Evolutionary conservation across 208 protist genomes (phyloP).

Genomic region (Hexamita inflata): DNA sequence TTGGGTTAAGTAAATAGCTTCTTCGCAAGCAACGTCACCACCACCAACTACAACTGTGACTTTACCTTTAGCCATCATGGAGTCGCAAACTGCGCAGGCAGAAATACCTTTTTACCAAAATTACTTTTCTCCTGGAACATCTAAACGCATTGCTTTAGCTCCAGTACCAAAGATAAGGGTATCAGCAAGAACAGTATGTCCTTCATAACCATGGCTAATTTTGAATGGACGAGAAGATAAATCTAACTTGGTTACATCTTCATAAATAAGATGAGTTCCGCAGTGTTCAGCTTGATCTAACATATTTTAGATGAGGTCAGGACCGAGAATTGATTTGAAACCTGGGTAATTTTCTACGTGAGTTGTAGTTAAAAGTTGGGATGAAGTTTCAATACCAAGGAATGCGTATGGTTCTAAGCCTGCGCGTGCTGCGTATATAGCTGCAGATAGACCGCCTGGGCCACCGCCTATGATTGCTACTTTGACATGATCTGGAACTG

Average conservation of each 20-base stretch:
- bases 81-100: slow-evolving; percentile 25
- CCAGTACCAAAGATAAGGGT: slow-evolving; percentile 30
- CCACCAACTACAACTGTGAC: slow-evolving; percentile 16
- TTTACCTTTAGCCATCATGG: slow-evolving; percentile 19
- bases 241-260: slow-evolving; percentile 16
- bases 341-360: slow-evolving; percentile 28
- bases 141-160: background rate
- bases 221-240: slow-evolving; percentile 14
- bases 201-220: slow-evolving; percentile 25
- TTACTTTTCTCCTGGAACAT: background rate
- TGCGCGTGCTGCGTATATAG: slow-evolving; percentile 23
- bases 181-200: slow-evolving; percentile 5
- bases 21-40: slow-evolving; percentile 26
- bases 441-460: slow-evolving; percentile 27
- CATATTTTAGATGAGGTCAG: slow-evolving; percentile 7
- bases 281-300: slow-evolving; percentile 17
- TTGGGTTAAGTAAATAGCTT: slow-evolving; percentile 14
- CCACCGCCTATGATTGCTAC: slow-evolving; percentile 32
- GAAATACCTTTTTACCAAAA: slow-evolving; percentile 29
- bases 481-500: background rate
- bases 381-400: slow-evolving; percentile 18
- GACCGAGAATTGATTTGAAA: slow-evolving; percentile 6
- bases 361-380: slow-evolving; percentile 27
- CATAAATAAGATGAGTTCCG: slow-evolving; percentile 20
- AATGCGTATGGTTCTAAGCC: background rate